Evolutionary conservation across 2,329 filamentous ascomycete genomes (phyloP).

Genomic region (Falciphora oryzae): DNA sequence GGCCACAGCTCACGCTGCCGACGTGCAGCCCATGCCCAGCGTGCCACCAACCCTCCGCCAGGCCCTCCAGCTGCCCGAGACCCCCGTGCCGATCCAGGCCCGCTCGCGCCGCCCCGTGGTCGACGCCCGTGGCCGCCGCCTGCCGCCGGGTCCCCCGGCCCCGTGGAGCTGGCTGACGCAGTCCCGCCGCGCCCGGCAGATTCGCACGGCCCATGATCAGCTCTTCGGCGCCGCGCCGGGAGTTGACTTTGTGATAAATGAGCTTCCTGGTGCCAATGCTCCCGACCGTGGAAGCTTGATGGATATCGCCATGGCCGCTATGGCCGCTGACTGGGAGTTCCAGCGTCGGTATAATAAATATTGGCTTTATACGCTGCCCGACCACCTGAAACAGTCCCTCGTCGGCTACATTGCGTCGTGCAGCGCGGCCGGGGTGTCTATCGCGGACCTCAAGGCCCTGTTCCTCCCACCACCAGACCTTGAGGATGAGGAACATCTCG

Average conservation of each 20-base stretch:
- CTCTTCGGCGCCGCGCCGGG: not conserved
- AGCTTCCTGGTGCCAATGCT: constrained; percentile 39
- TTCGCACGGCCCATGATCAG: constrained; percentile 9
- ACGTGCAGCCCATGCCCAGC: constrained; percentile 33
- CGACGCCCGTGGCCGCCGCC: constrained; percentile 42
- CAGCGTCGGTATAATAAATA: constrained; percentile 51
- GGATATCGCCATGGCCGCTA: constrained; percentile 42
- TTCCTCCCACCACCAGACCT: constrained; percentile 30
- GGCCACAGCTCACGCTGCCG: constrained; percentile 6
- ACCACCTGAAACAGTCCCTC: constrained; percentile 44
- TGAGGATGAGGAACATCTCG: constrained; percentile 18
- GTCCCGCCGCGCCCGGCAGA: constrained; percentile 22
- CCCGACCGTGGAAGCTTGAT: constrained; percentile 44
- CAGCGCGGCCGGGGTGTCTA: constrained; percentile 39
- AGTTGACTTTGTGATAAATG: not conserved
- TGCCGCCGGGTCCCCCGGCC: constrained; percentile 53
- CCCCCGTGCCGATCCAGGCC: constrained; percentile 42
- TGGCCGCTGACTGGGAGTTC: constrained; percentile 49
- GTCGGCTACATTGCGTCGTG: constrained; percentile 43
- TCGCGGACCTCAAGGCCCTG: constrained; percentile 44
- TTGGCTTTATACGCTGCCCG: constrained; percentile 50
- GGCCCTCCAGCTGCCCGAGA: constrained; percentile 54
- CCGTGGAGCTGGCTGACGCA: constrained; percentile 50
- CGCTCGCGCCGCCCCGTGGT: constrained; percentile 35
- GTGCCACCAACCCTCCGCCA: constrained; percentile 54